Evolutionary conservation across 306 rosid genomes (phyloP).

Genomic region (Potentilla sterilis): DNA sequence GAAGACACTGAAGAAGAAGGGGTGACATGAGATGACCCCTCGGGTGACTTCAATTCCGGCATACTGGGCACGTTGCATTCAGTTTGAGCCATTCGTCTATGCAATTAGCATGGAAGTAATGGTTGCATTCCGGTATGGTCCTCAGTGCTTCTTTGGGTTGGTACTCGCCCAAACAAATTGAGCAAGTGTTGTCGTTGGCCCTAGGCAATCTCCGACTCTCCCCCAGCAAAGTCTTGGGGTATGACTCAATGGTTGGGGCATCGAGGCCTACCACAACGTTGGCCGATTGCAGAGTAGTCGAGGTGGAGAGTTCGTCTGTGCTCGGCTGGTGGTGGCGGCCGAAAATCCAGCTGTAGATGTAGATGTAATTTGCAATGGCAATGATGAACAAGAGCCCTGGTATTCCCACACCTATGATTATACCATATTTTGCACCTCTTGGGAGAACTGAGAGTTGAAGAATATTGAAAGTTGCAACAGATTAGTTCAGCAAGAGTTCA

Average conservation of each 20-base stretch:
- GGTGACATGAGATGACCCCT: slow-evolving; percentile 15
- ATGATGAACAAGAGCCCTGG: slow-evolving; percentile 54
- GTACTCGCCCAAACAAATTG: slow-evolving; percentile 67
- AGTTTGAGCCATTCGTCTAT: slow-evolving; percentile 72
- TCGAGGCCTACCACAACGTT: slow-evolving; percentile 49
- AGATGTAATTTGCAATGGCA: slow-evolving; percentile 38
- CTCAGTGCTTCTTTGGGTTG: slow-evolving; percentile 56
- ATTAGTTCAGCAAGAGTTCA: too few species aligned
- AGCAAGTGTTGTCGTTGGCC: slow-evolving; percentile 48
- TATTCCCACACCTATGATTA: slow-evolving; percentile 54
- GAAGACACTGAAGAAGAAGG: slow-evolving; percentile 30
- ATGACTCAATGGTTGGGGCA: slow-evolving; percentile 66
- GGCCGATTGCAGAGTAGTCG: slow-evolving; percentile 15
- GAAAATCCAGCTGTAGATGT: slow-evolving; percentile 25
- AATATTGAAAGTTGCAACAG: background rate
- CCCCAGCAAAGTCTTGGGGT: slow-evolving; percentile 47
- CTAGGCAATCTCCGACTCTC: slow-evolving; percentile 54
- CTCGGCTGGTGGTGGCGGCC: slow-evolving; percentile 13
- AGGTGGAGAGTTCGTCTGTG: slow-evolving; percentile 11
- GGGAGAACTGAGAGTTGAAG: slow-evolving; percentile 42
- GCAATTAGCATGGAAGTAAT: slow-evolving; percentile 60
- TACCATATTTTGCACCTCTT: slow-evolving; percentile 53
- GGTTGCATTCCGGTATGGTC: slow-evolving; percentile 66
- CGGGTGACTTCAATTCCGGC: slow-evolving; percentile 58
- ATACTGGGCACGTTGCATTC: slow-evolving; percentile 69